Evolutionary conservation across 2,329 filamentous ascomycete species (phyloP).

Genomic region (Helicocarpus griseus): DNA sequence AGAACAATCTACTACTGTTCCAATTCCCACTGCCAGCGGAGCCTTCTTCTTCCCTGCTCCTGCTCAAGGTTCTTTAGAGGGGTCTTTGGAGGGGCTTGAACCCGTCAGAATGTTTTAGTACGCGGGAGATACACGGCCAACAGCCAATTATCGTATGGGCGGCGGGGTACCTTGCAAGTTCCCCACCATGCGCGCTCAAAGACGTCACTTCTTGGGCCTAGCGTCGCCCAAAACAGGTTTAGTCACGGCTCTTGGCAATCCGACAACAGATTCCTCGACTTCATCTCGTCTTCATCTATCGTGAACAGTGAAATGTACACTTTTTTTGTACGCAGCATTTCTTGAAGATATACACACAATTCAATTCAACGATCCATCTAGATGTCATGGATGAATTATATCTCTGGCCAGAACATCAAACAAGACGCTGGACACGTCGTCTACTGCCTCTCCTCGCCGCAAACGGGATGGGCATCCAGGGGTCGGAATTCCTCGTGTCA

Average conservation of each 20-base stretch:
- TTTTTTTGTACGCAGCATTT: too few relatives aligned
- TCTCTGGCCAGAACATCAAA: not conserved
- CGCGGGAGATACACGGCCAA: not conserved
- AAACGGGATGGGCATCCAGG: too few relatives aligned
- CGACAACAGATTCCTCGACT: too few relatives aligned
- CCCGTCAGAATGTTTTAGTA: not conserved
- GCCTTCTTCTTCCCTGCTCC: not conserved
- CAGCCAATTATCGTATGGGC: not conserved
- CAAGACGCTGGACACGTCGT: not conserved
- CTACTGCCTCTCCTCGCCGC: not conserved
- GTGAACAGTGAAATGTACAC: too few relatives aligned
- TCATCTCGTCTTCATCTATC: too few relatives aligned
- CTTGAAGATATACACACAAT: too few relatives aligned
- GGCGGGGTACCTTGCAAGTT: not conserved
- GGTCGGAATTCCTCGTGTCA: not conserved
- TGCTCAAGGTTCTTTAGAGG: not conserved
- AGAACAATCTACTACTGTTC: not conserved
- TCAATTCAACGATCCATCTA: too few relatives aligned
- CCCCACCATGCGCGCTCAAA: not conserved
- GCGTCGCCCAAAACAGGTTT: not conserved
- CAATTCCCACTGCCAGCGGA: too few relatives aligned
- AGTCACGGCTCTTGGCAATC: not conserved
- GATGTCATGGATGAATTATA: too few relatives aligned
- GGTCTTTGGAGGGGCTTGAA: not conserved
- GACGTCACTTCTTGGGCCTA: not conserved